Percentiles rank a stretch among this genome's conserved stretches.
Evolutionary conservation across 164 flowering plant genomes (phyloP).

Genomic region (Hamamelis virginiana): DNA sequence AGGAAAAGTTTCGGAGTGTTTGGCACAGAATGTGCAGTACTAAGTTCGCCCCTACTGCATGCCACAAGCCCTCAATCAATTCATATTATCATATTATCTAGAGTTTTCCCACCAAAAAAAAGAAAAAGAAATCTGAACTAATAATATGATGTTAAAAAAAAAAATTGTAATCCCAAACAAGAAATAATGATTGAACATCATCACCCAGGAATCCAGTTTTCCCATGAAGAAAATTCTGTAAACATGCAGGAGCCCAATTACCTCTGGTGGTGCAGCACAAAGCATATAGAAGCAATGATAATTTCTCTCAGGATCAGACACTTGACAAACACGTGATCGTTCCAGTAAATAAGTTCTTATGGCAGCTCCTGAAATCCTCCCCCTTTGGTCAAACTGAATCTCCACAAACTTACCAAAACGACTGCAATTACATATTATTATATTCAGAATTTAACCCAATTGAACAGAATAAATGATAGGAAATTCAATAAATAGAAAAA

Average conservation of each 20-base stretch:
- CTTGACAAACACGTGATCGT: conserved; percentile 97
- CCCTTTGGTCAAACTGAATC: conserved; percentile 83
- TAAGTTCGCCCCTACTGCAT: not conserved
- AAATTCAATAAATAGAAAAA: not conserved
- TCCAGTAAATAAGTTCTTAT: conserved; percentile 95
- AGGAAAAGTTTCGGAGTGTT: not conserved
- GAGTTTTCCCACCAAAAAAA: too few relatives aligned
- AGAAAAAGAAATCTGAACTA: too few relatives aligned
- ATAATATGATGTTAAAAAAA: not conserved
- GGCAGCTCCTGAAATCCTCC: conserved; percentile 97
- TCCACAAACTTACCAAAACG: conserved; percentile 99
- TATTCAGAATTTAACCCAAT: conserved; percentile 4
- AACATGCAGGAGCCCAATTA: conserved; percentile 23
- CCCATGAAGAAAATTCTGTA: not conserved
- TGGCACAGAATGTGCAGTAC: not conserved
- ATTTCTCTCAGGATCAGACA: conserved; percentile 97
- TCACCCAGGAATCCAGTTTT: not conserved
- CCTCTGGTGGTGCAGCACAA: conserved; percentile 98
- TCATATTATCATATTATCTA: not conserved
- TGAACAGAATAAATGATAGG: not conserved
- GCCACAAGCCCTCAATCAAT: not conserved
- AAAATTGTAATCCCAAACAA: too few relatives aligned
- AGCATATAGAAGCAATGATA: conserved; percentile 99
- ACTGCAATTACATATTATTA: conserved; percentile 40
- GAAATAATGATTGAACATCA: not conserved